A percentile compares a stretch with the other conserved stretches of the same genome.
phyloP scores from a whole-genome alignment of 1,139 yeast species.

The Candida labiduridarum region DNA sequence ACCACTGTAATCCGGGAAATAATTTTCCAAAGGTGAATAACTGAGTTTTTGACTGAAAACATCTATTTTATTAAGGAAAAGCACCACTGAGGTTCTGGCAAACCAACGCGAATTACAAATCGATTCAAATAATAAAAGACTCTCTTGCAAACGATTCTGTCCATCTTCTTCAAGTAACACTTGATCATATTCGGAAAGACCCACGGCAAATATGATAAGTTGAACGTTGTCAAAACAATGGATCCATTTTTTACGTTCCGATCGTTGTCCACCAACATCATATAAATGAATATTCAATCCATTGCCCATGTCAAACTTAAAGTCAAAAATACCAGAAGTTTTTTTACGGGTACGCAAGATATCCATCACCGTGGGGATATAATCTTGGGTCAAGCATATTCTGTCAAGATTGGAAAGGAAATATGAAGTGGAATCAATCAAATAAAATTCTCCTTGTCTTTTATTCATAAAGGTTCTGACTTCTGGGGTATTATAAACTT shows the following conservation, averaged over 20 bases:
- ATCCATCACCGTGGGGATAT: conserved; percentile 75
- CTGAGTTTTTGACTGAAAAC: conserved; percentile 85
- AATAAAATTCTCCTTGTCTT: conserved; percentile 74
- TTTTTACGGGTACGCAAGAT: conserved; percentile 86
- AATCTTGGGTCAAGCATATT: conserved; percentile 54
- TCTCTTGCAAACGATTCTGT: conserved; percentile 85
- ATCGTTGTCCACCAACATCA: conserved; percentile 94
- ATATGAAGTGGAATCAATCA: conserved; percentile 86
- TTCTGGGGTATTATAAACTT: conserved; percentile 57
- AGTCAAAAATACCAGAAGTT: conserved; percentile 90
- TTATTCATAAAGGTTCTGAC: conserved; percentile 59
- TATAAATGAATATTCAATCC: conserved; percentile 76
- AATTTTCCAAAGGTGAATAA: conserved; percentile 76
- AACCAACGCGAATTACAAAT: conserved; percentile 96
- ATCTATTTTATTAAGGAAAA: conserved; percentile 88
- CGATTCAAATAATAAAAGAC: conserved; percentile 81
- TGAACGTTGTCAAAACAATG: conserved; percentile 95
- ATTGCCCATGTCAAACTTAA: conserved; percentile 74
- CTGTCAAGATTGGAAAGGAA: conserved; percentile 71
- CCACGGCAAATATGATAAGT: conserved; percentile 84
- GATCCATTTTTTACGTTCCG: conserved; percentile 94
- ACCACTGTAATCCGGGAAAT: conserved; percentile 89
- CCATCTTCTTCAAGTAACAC: conserved; percentile 75
- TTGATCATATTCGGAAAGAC: conserved; percentile 89
- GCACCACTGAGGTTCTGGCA: conserved; percentile 78